phyloP scores from a whole-genome alignment of 805 yeast species.

The Ogataea pini region DNA sequence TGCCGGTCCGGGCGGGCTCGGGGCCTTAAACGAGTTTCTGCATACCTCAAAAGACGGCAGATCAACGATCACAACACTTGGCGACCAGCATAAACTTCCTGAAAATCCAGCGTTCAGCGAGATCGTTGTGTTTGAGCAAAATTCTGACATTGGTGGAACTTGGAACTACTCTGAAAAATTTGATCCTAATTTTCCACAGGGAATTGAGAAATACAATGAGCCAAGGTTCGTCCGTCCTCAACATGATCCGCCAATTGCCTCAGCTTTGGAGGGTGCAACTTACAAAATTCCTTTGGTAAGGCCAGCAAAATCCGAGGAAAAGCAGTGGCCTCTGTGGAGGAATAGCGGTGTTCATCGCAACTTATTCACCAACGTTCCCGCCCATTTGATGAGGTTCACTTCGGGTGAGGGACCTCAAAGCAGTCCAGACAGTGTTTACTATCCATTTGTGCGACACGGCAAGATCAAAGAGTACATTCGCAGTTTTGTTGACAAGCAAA shows the following conservation, averaged over 20 bases:
- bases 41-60: slow-evolving; percentile 33
- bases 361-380: slow-evolving; percentile 70
- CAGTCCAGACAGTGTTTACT: slow-evolving; percentile 25
- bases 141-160: slow-evolving; percentile 39
- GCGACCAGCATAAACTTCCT: slow-evolving; percentile 2
- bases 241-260: slow-evolving; percentile 20
- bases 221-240: slow-evolving; percentile 20
- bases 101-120: slow-evolving; percentile 32
- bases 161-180: slow-evolving; percentile 31
- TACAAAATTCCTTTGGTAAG: slow-evolving; percentile 33
- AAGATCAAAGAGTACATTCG: slow-evolving; percentile 18
- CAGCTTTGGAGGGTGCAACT: slow-evolving; percentile 17
- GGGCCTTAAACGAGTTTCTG: slow-evolving; percentile 12
- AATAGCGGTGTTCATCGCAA: slow-evolving; percentile 58
- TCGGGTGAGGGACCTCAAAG: slow-evolving; percentile 27
- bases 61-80: slow-evolving; percentile 22
- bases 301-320: slow-evolving; percentile 11
- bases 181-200: slow-evolving; percentile 26
- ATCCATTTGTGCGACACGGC: slow-evolving; percentile 19
- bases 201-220: slow-evolving; percentile 6
- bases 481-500: slow-evolving; percentile 28
- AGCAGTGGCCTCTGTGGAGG: slow-evolving; percentile 31
- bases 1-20: slow-evolving; percentile 14
- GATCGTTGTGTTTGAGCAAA: slow-evolving; percentile 41
- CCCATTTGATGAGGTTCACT: slow-evolving; percentile 64